These are phyloP conservation scores for Eucalyptus coolabah DNA, from an alignment of 345 rosid genomes.

Conservation along the genomic window DNA sequence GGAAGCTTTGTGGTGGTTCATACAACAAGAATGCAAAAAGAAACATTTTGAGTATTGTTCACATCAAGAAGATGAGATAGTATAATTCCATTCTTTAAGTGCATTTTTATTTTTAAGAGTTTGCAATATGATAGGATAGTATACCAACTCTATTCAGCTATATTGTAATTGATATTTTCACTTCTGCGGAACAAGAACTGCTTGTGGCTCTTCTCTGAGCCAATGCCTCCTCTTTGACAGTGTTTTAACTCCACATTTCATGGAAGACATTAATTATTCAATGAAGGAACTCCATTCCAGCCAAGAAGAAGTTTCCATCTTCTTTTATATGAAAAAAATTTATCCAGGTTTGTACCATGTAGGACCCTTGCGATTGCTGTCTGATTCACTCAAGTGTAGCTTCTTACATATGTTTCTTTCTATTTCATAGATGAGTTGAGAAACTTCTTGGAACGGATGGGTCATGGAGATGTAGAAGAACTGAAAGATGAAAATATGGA, in stretches of 20 bases:
- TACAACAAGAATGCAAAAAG: neutral
- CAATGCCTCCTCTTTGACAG: slow-evolving; percentile 27
- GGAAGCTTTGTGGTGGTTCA: neutral
- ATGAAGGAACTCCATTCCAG: slow-evolving; percentile 58
- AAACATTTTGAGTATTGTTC: neutral
- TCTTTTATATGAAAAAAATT: slow-evolving; percentile 74
- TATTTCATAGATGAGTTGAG: slow-evolving; percentile 72
- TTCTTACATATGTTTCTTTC: neutral
- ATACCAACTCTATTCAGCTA: neutral
- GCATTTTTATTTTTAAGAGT: neutral
- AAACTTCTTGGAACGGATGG: slow-evolving; percentile 85
- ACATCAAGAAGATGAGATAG: neutral
- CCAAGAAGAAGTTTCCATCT: slow-evolving; percentile 66
- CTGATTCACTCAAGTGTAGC: neutral
- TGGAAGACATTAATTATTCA: slow-evolving; percentile 80
- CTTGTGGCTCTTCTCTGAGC: neutral
- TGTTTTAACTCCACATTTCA: slow-evolving; percentile 80
- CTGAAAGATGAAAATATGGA: slow-evolving; percentile 30
- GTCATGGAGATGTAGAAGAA: slow-evolving; percentile 36
- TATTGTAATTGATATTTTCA: neutral
- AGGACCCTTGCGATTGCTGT: neutral
- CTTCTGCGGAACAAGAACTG: neutral
- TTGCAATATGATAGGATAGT: neutral
- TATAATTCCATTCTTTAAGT: neutral
- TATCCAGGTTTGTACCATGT: slow-evolving; percentile 53